Evolutionary conservation across 257 asterid species (phyloP).

Genomic region (Fraxinus anomala): DNA sequence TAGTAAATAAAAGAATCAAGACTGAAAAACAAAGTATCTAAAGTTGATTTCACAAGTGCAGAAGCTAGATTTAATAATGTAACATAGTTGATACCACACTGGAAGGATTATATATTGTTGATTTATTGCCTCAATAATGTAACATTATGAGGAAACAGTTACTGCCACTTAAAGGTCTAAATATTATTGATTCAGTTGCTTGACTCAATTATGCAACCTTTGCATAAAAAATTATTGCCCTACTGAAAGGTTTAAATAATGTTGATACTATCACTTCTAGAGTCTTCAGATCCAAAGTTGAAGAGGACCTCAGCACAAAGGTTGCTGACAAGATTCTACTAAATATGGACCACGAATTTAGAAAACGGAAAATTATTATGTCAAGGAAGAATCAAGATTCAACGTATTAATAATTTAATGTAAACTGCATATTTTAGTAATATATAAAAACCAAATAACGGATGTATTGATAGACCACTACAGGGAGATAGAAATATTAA

Average conservation of each 20-base stretch:
- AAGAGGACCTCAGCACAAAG: background rate
- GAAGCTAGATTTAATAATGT: background rate
- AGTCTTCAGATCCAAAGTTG: background rate
- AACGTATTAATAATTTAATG: background rate
- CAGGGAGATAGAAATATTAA: background rate
- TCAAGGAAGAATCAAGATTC: background rate
- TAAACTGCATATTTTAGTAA: background rate
- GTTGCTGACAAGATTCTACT: background rate
- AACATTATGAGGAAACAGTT: background rate
- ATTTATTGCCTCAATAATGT: background rate
- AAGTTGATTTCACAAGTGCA: background rate
- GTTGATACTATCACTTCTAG: background rate
- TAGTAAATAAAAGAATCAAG: background rate
- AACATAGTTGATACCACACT: background rate
- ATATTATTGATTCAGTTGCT: background rate
- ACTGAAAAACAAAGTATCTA: background rate
- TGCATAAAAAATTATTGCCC: background rate
- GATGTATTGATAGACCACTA: background rate
- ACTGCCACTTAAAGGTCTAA: background rate
- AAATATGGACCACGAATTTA: background rate
- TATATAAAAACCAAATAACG: background rate
- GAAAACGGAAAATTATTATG: background rate
- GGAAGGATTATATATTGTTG: background rate
- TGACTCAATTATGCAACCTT: background rate
- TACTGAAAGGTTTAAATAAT: conserved; percentile 2